Percentiles rank a stretch among this genome's conserved stretches.
Evolutionary conservation across 2,329 filamentous ascomycete genomes (phyloP).

Genomic region (Huntiella omanensis): DNA sequence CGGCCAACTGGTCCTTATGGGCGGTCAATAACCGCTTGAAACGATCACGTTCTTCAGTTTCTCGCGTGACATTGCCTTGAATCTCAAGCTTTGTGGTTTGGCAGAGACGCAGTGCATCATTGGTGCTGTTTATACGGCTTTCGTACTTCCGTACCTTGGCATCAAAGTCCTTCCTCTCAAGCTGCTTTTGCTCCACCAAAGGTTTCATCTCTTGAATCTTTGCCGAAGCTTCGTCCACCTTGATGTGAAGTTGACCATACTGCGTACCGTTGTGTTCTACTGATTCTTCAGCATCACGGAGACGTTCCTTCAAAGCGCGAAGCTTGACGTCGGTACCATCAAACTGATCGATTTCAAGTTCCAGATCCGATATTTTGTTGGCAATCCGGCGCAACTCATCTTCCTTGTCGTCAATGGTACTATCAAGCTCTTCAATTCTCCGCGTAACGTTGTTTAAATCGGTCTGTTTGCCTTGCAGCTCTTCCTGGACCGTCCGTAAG

Average conservation of each 20-base stretch:
- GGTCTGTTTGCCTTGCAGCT: constrained; percentile 27
- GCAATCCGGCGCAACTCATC: constrained; percentile 18
- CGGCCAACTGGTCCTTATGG: constrained; percentile 19
- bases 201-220: constrained; percentile 23
- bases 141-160: background rate
- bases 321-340: constrained; percentile 51
- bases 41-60: constrained; percentile 28
- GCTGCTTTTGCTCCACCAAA: background rate
- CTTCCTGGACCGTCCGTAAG: constrained; percentile 31
- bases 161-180: background rate
- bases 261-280: constrained; percentile 32
- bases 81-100: constrained; percentile 6
- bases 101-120: constrained; percentile 18
- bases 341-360: constrained; percentile 44
- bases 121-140: constrained; percentile 14
- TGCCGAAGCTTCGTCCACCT: background rate
- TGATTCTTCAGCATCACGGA: constrained; percentile 31
- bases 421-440: constrained; percentile 21
- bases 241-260: constrained; percentile 27
- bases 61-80: background rate
- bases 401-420: background rate
- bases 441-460: constrained; percentile 28
- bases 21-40: constrained; percentile 12
- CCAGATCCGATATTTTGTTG: constrained; percentile 24
- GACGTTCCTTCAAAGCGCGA: constrained; percentile 34